A percentile compares a stretch with the other conserved stretches of the same genome.
Evolutionary conservation across 208 protist species (phyloP).

Genomic region (Spongospora subterranea): DNA sequence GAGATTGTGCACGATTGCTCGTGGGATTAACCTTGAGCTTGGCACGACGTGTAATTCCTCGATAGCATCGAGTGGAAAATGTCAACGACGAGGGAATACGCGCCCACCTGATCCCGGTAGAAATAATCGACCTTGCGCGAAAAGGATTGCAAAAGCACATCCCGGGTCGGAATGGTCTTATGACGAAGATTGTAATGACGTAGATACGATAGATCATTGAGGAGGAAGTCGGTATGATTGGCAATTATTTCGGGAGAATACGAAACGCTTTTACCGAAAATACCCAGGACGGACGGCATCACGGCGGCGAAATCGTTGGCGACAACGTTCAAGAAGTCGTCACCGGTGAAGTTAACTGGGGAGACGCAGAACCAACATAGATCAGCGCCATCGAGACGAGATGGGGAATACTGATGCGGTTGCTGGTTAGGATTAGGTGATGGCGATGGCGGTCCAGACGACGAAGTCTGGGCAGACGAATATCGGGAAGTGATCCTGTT

Average conservation of each 20-base stretch:
- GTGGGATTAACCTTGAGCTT: not conserved
- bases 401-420: not conserved
- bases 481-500: too few species aligned
- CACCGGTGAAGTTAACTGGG: not conserved
- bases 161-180: not conserved
- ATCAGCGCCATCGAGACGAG: not conserved
- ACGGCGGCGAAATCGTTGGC: not conserved
- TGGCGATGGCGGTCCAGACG: too few species aligned
- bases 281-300: not conserved
- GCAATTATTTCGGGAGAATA: not conserved
- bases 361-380: not conserved
- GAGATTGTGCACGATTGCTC: not conserved
- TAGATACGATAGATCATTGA: not conserved
- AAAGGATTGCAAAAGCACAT: not conserved
- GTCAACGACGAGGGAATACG: not conserved
- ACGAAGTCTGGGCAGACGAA: too few species aligned
- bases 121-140: not conserved
- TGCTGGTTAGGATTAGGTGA: too few species aligned
- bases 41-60: not conserved
- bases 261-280: not conserved
- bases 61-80: not conserved
- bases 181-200: not conserved
- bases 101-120: not conserved
- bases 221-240: too few species aligned
- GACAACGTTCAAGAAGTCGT: not conserved